phyloP scores from a whole-genome alignment of 208 protist genomes.

The Porcisia deanei region DNA sequence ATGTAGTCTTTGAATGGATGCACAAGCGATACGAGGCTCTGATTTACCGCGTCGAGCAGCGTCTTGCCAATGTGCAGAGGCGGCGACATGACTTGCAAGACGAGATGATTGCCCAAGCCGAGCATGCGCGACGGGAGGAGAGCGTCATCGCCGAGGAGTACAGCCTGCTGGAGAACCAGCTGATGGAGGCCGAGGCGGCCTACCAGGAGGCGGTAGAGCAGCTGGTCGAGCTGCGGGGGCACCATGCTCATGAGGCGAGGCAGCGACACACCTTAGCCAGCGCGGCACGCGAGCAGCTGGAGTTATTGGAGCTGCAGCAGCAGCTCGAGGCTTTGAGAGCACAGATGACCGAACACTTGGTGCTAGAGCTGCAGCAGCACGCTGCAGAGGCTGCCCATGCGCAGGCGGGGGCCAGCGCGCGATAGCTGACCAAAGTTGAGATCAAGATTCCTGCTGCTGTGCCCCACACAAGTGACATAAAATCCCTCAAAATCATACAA shows the following conservation, averaged over 20 bases:
- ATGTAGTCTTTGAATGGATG: slow-evolving; percentile 16
- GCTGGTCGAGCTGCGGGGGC: slow-evolving; percentile 24
- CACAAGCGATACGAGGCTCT: slow-evolving; percentile 25
- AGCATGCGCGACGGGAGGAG: slow-evolving; percentile 16
- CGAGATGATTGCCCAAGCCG: slow-evolving; percentile 16
- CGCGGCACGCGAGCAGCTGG: slow-evolving; percentile 20
- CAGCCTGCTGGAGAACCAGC: slow-evolving; percentile 19
- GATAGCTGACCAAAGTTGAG: slow-evolving; percentile 14
- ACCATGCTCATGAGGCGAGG: slow-evolving; percentile 16
- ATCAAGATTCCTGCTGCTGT: slow-evolving; percentile 10
- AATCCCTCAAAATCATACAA: background rate
- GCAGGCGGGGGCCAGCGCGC: slow-evolving; percentile 5
- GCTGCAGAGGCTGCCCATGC: slow-evolving; percentile 6
- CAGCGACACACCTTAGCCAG: slow-evolving; percentile 11
- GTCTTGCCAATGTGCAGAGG: slow-evolving; percentile 28
- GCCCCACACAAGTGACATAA: background rate
- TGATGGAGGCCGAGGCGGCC: slow-evolving; percentile 13
- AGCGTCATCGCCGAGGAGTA: slow-evolving; percentile 15
- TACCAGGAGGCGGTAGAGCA: slow-evolving; percentile 7
- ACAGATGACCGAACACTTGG: slow-evolving; percentile 6
- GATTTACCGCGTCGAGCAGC: slow-evolving; percentile 27
- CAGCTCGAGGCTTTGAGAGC: slow-evolving; percentile 24
- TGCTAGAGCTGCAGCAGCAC: slow-evolving; percentile 20
- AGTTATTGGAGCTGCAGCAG: slow-evolving; percentile 10
- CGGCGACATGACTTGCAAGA: slow-evolving; percentile 14